Evolutionary conservation across 176 grass and related monocot species (phyloP).

Genomic region (maize (Zea mays)): DNA sequence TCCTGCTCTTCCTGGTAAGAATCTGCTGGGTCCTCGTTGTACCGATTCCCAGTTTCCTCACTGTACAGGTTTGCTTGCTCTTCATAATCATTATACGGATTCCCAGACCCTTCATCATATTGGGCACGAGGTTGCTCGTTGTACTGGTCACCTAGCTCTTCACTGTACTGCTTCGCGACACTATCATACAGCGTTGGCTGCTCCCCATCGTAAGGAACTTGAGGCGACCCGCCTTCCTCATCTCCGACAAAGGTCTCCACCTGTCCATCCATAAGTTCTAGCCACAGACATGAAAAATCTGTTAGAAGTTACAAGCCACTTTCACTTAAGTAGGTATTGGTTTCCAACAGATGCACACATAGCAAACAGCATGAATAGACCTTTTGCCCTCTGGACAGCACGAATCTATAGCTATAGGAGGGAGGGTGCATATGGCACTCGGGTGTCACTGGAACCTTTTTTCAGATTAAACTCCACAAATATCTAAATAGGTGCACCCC

Average conservation of each 20-base stretch:
- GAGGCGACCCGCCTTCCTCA: constrained; percentile 24
- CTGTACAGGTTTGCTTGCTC: constrained; percentile 31
- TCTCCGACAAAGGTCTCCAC: constrained; percentile 42
- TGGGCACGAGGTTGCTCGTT: constrained; percentile 27
- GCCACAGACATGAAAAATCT: neutral
- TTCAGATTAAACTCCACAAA: too few relatives aligned
- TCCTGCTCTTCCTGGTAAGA: constrained; percentile 27
- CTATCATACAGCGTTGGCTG: constrained; percentile 10
- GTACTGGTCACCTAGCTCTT: constrained; percentile 21
- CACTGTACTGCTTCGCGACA: constrained; percentile 5
- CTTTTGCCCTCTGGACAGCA: neutral
- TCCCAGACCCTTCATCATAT: constrained; percentile 24
- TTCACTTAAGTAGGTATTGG: neutral
- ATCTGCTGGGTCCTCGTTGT: constrained; percentile 34
- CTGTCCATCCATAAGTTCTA: constrained; percentile 60
- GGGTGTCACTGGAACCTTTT: too few relatives aligned
- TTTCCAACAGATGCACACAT: neutral
- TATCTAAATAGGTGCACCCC: neutral
- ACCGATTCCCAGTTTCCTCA: constrained; percentile 34
- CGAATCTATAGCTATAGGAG: neutral
- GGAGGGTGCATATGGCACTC: neutral
- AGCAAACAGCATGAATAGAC: neutral
- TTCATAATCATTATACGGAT: constrained; percentile 29
- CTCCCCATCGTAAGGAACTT: constrained; percentile 30
- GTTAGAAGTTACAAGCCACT: neutral